Percentiles rank a stretch among this genome's conserved stretches.
These are phyloP conservation scores for Stachybotrys chartarum DNA, from an alignment of 2,329 filamentous ascomycete genomes.

Conservation along the genomic window DNA sequence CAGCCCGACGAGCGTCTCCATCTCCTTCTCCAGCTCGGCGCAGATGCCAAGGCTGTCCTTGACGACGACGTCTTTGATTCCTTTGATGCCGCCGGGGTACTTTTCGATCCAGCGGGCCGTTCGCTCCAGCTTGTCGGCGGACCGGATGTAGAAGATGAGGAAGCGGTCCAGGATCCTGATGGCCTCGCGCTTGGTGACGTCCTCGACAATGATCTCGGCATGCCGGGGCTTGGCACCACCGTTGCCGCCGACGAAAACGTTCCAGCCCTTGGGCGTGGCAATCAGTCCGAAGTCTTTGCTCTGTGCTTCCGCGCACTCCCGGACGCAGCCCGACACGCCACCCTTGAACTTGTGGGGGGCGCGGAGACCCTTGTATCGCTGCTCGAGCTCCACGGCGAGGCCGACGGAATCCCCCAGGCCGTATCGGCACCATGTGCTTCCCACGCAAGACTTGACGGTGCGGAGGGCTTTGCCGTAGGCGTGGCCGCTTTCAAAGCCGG, in stretches of 20 bases:
- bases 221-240: slow-evolving; percentile 81
- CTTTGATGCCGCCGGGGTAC: slow-evolving; percentile 75
- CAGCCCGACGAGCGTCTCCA: slow-evolving; percentile 74
- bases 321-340: slow-evolving; percentile 83
- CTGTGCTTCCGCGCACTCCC: slow-evolving; percentile 87
- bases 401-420: slow-evolving; percentile 87
- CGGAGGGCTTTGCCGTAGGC: slow-evolving; percentile 84
- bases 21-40: slow-evolving; percentile 77
- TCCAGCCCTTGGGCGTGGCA: slow-evolving; percentile 87
- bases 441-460: slow-evolving; percentile 88
- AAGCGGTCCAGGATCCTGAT: slow-evolving; percentile 82
- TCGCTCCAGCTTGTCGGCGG: slow-evolving; percentile 81
- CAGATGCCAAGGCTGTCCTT: slow-evolving; percentile 83
- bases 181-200: slow-evolving; percentile 76
- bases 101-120: slow-evolving; percentile 84
- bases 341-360: slow-evolving; percentile 87
- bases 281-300: slow-evolving; percentile 93
- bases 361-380: slow-evolving; percentile 88
- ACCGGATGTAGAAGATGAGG: slow-evolving; percentile 89
- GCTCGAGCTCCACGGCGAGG: slow-evolving; percentile 80
- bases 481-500: slow-evolving; percentile 84
- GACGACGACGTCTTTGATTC: slow-evolving; percentile 74
- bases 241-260: slow-evolving; percentile 86
- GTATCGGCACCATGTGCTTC: slow-evolving; percentile 85
- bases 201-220: slow-evolving; percentile 75